These are phyloP conservation scores for Colletotrichum tabaci DNA, from an alignment of 2,329 filamentous ascomycete species.

Conservation along the genomic window DNA sequence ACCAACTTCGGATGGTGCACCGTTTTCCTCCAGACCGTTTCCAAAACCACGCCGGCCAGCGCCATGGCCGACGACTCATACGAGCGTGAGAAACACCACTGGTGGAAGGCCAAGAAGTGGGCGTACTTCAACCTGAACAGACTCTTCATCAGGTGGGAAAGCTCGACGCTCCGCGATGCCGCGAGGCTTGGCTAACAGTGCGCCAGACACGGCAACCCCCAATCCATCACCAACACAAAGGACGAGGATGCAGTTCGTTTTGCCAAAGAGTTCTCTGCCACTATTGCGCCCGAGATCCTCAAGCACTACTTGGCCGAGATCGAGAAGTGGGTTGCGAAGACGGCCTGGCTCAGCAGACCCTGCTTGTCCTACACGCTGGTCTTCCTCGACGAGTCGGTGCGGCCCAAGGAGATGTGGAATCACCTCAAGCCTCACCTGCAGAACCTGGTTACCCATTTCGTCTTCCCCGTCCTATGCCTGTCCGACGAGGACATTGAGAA, in stretches of 20 bases:
- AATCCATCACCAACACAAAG: constrained; percentile 78
- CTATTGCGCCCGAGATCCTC: constrained; percentile 95
- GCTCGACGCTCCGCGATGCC: too few species aligned
- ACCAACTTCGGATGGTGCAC: constrained; percentile 96
- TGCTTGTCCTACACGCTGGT: constrained; percentile 94
- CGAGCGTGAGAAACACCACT: constrained; percentile 93
- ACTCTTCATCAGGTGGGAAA: constrained; percentile 85
- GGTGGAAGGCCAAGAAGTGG: constrained; percentile 99
- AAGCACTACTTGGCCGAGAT: constrained; percentile 96
- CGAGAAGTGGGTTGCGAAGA: constrained; percentile 97
- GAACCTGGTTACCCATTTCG: constrained; percentile 91
- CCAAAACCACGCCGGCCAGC: constrained; percentile 84
- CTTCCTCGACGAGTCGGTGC: constrained; percentile 97
- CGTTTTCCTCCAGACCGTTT: constrained; percentile 90
- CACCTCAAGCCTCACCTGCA: constrained; percentile 94
- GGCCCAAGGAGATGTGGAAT: constrained; percentile 97
- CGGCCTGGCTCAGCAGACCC: constrained; percentile 93
- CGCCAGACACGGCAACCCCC: constrained; percentile 83
- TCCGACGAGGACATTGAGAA: constrained; percentile 93
- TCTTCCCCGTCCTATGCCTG: constrained; percentile 96
- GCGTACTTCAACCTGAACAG: constrained; percentile 98
- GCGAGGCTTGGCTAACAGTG: constrained; percentile 46
- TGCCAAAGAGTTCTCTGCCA: constrained; percentile 90
- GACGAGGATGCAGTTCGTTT: constrained; percentile 83
- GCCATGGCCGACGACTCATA: constrained; percentile 84